Percentiles rank a stretch among this genome's conserved stretches.
Conservation (phyloP, 2,329 filamentous ascomycete species). For the Hypoxylon sp. region DNA sequence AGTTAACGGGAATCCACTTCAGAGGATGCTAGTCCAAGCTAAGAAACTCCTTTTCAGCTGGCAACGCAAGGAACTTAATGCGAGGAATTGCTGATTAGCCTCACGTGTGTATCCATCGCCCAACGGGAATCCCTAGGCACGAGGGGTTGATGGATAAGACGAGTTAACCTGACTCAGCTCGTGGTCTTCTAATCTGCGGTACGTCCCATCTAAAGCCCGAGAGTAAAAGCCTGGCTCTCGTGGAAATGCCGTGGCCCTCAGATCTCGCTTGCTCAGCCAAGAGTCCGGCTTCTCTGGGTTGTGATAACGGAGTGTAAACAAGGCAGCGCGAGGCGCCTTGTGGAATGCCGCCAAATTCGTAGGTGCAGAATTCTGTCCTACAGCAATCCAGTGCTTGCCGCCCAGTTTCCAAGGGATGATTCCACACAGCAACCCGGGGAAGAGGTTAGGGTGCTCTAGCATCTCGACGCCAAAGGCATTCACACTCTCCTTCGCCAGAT, state of each 20-base stretch:
- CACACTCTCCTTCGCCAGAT: constrained; percentile 78
- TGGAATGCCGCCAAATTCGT: constrained; percentile 39
- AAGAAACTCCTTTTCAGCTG: too few species aligned
- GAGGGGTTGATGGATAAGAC: not conserved
- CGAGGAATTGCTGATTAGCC: not conserved
- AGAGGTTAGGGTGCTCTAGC: constrained; percentile 92
- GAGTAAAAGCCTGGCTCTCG: constrained; percentile 29
- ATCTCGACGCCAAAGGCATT: constrained; percentile 92
- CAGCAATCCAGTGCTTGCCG: constrained; percentile 59
- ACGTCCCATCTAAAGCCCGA: constrained; percentile 22
- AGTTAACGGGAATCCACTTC: not conserved
- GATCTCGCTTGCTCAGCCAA: constrained; percentile 45
- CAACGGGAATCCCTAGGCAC: not conserved
- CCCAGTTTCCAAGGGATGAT: constrained; percentile 83
- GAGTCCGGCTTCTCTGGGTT: constrained; percentile 22
- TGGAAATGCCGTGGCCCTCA: constrained; percentile 15
- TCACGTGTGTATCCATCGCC: not conserved
- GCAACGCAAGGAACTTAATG: not conserved
- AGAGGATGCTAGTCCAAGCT: too few species aligned
- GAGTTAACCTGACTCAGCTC: constrained; percentile 11
- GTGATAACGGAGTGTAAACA: constrained; percentile 49
- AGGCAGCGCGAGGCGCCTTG: constrained; percentile 45
- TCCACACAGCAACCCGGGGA: constrained; percentile 81
- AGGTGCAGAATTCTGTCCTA: constrained; percentile 26
- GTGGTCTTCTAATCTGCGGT: constrained; percentile 11